Evolutionary conservation across 768 basidiomycete genomes (phyloP).

Genomic region (Tricholoma furcatifolium): DNA sequence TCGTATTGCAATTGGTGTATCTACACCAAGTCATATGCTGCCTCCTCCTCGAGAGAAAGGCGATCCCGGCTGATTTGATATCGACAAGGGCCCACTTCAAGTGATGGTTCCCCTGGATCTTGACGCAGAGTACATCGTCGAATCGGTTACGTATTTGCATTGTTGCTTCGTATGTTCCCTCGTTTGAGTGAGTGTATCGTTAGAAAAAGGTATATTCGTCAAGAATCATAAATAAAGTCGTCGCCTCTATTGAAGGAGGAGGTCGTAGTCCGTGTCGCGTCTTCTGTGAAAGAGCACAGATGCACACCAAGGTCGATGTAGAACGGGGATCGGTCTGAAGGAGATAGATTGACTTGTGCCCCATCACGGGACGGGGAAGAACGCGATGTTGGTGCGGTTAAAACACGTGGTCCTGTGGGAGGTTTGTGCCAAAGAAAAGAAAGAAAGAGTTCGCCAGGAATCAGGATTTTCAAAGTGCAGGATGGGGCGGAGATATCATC

Average conservation of each 20-base stretch:
- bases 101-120: slow-evolving; percentile 6
- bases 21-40: slow-evolving; percentile 4
- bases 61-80: slow-evolving; percentile 3
- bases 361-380: slow-evolving; percentile 10
- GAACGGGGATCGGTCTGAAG: slow-evolving; percentile 9
- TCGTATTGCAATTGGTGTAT: slow-evolving; percentile 9
- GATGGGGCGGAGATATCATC: slow-evolving; percentile 33
- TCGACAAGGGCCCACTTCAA: slow-evolving; percentile 14
- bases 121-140: slow-evolving; percentile 16
- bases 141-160: slow-evolving; percentile 13
- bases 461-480: slow-evolving; percentile 23
- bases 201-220: slow-evolving; percentile 29
- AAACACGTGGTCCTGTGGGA: slow-evolving; percentile 23
- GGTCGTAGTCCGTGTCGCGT: slow-evolving; percentile 21
- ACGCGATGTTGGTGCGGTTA: slow-evolving; percentile 21
- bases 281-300: slow-evolving; percentile 12
- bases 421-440: slow-evolving; percentile 11
- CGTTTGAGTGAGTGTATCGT: slow-evolving; percentile 12
- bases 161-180: neutral
- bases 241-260: slow-evolving; percentile 26
- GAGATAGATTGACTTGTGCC: slow-evolving; percentile 25
- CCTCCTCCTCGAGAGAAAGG: slow-evolving; percentile 17
- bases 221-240: slow-evolving; percentile 36
- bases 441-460: slow-evolving; percentile 33
- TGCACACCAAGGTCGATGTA: slow-evolving; percentile 7